Percentiles rank a stretch among this genome's conserved stretches.
phyloP scores from a whole-genome alignment of 148 eudicot species.

The Amaranthus cruentus region DNA sequence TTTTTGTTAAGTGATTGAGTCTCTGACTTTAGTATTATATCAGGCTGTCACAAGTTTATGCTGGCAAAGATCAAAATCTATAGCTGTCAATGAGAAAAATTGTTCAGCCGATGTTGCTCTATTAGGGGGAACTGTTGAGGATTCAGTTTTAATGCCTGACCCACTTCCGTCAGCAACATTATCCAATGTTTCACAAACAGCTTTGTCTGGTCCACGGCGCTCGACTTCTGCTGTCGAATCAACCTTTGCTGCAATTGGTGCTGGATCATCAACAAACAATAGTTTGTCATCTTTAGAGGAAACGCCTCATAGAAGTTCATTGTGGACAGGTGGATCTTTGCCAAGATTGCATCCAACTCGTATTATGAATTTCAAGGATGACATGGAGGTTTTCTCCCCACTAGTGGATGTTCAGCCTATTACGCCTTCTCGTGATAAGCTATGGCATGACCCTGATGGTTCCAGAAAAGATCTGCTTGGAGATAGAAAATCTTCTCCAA shows the following conservation, averaged over 20 bases:
- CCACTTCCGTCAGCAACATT: conserved; percentile 71
- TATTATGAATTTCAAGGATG: conserved; percentile 68
- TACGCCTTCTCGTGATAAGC: conserved; percentile 74
- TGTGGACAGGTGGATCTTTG: conserved; percentile 58
- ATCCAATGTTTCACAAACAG: conserved; percentile 43
- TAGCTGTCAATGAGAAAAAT: conserved; percentile 55
- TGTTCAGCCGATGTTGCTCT: conserved; percentile 81
- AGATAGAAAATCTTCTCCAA: conserved; percentile 49
- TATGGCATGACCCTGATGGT: conserved; percentile 59
- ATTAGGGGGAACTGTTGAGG: conserved; percentile 79
- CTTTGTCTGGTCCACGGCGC: conserved; percentile 55
- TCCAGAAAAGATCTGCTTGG: conserved; percentile 44
- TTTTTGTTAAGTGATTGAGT: not conserved
- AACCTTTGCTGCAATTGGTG: conserved; percentile 30
- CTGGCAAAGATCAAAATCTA: conserved; percentile 95
- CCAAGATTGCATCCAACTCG: conserved; percentile 73
- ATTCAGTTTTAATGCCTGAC: conserved; percentile 92
- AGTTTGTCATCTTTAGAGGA: conserved; percentile 45
- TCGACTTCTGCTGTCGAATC: conserved; percentile 50
- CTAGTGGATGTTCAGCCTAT: conserved; percentile 87
- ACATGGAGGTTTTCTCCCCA: conserved; percentile 98
- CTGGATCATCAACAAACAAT: conserved; percentile 32
- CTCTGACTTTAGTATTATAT: conserved; percentile 10
- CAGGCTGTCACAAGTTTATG: conserved; percentile 91
- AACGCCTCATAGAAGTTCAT: conserved; percentile 53